A percentile compares a stretch with the other conserved stretches of the same genome.
These are phyloP conservation scores for Dothideomycetes sp. DNA, from an alignment of 2,329 filamentous ascomycete genomes.

Conservation along the genomic window DNA sequence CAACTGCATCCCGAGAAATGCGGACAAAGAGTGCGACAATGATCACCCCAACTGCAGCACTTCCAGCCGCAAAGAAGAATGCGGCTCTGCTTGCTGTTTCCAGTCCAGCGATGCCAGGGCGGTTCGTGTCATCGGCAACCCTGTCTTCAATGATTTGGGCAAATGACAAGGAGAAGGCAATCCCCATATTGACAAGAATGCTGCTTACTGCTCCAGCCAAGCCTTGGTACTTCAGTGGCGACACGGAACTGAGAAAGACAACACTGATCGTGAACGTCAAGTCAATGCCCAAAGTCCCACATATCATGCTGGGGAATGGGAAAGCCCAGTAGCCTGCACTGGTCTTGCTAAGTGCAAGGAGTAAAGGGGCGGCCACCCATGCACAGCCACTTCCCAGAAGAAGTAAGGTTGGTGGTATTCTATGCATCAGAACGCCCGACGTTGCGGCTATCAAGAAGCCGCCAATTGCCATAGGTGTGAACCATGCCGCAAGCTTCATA, in stretches of 20 bases:
- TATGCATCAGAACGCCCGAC: constrained; percentile 19
- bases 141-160: constrained; percentile 19
- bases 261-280: constrained; percentile 24
- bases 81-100: constrained; percentile 4
- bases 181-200: constrained; percentile 24
- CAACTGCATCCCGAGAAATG: constrained; percentile 1
- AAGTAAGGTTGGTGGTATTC: constrained; percentile 18
- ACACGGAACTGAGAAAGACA: constrained; percentile 20
- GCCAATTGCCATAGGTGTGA: constrained; percentile 22
- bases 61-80: constrained; percentile 9
- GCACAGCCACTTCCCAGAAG: constrained; percentile 21
- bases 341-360: constrained; percentile 20
- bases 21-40: constrained; percentile 7
- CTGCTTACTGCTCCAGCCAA: constrained; percentile 23
- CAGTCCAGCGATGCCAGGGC: constrained; percentile 1
- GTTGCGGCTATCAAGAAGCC: constrained; percentile 21
- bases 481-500: constrained; percentile 21
- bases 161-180: constrained; percentile 24
- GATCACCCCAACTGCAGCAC: constrained; percentile 8
- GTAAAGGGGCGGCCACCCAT: constrained; percentile 23
- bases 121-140: constrained; percentile 6
- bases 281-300: constrained; percentile 24
- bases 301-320: constrained; percentile 25
- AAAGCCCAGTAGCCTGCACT: constrained; percentile 23
- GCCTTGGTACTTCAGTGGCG: constrained; percentile 22